Percentiles rank a stretch among this genome's conserved stretches.
Evolutionary conservation across 176 grass and related monocot species (phyloP).

Genomic region (Rhynchospora breviuscula): DNA sequence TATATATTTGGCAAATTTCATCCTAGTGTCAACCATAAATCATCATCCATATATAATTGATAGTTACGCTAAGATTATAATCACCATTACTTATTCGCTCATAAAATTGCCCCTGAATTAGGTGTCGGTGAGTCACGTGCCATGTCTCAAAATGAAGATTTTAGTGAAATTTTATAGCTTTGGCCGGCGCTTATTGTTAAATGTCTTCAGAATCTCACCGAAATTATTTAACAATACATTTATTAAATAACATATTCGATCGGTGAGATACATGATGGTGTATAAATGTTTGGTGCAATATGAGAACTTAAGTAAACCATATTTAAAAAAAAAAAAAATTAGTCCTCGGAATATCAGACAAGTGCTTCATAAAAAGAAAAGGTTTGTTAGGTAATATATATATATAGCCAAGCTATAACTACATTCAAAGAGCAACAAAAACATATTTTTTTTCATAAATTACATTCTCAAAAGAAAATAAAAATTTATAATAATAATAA

Average conservation of each 20-base stretch:
- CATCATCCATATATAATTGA: neutral
- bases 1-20: neutral
- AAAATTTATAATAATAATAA: slow-evolving; percentile 8
- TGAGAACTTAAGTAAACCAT: neutral
- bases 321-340: neutral
- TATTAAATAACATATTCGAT: neutral
- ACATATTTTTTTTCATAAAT: neutral
- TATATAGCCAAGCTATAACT: slow-evolving; percentile 4
- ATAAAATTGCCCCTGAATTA: slow-evolving; percentile 2
- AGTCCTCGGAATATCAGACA: neutral
- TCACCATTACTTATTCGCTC: neutral
- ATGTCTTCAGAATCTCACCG: neutral
- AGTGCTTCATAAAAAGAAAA: neutral
- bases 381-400: neutral
- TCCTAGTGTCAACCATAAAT: neutral
- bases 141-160: neutral
- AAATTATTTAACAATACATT: neutral
- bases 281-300: neutral
- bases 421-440: neutral
- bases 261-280: neutral
- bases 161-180: neutral
- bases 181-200: neutral
- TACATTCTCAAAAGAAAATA: slow-evolving; percentile 9
- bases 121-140: neutral
- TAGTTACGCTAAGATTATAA: neutral